phyloP scores from a whole-genome alignment of 139 green algal species.

The Chara braunii region DNA sequence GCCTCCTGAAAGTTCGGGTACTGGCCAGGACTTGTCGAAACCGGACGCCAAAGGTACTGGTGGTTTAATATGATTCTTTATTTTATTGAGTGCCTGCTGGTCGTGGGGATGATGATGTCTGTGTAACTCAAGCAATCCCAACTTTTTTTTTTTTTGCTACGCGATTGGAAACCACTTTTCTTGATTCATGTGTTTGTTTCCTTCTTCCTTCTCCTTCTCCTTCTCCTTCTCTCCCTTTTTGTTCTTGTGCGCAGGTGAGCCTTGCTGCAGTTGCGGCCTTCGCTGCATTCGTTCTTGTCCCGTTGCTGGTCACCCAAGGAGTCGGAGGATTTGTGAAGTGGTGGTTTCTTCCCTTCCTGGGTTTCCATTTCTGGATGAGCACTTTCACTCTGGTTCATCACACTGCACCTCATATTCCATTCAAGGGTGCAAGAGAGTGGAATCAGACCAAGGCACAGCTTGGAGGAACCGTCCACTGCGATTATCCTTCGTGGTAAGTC shows the following conservation, averaged over 20 bases:
- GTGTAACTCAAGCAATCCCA: too few species aligned
- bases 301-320: constrained; percentile 66
- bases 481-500: constrained; percentile 69
- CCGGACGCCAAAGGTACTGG: too few species aligned
- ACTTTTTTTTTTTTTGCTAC: too few species aligned
- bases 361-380: constrained; percentile 95
- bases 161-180: too few species aligned
- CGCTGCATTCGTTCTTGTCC: constrained; percentile 40
- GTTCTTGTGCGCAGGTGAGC: constrained; percentile 66
- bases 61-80: too few species aligned
- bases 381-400: constrained; percentile 98
- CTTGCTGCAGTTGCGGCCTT: constrained; percentile 52
- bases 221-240: too few species aligned
- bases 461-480: constrained; percentile 89
- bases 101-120: too few species aligned
- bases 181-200: too few species aligned
- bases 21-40: too few species aligned
- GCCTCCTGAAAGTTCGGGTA: too few species aligned
- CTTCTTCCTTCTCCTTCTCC: too few species aligned
- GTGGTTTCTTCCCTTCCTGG: constrained; percentile 95
- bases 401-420: constrained; percentile 95
- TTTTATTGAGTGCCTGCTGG: too few species aligned
- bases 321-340: constrained; percentile 74
- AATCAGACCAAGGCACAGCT: constrained; percentile 85
- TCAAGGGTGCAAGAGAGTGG: constrained; percentile 82